Base-by-base conservation (phyloP, 2,329 filamentous ascomycete genomes). In the Aspergillus fumigatus region DNA sequence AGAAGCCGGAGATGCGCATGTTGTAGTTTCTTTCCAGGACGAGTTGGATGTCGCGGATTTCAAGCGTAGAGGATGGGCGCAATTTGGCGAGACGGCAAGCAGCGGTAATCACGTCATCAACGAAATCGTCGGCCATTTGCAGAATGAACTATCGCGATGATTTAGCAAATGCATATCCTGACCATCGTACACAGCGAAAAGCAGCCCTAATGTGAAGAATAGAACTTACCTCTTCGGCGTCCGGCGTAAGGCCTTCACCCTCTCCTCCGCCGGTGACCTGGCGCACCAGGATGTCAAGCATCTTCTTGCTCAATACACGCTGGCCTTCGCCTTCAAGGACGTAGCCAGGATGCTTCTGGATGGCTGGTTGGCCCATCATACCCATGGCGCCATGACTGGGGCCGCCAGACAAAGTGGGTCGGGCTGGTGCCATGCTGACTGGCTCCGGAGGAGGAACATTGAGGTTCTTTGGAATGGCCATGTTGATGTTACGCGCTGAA, bases 271-370 rank as follows among this genome's bases (percentile, higher is more conserved):
- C 92, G 38, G 91, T 96, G 57, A 97, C 92, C 75, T 97, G 93
- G 51, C 92, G 86, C 8, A 97, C 92, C 40, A 99, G 82, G 71
- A 97, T 93, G 69, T 99, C 92, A 43, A 99, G 82, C 77, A 96
- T 97, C 78, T 96, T 95, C 84, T 97, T 97, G 77, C 89, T 95
- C n/a, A 99, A 80, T 1, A 99, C 89, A 47, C 92, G 88, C 67
- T 97, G 92, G 26, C 91, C 92, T 70, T 96, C 92, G 29, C 90
- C 90, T 71, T 97, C 93, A 57, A 97, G 86, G 55, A 90, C 89
- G 73, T 90, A 96, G 0, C 87, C 85, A 0, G 92, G 90, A 48
- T 90, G 85, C 69, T 92, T 92, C 54, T 87, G 80, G 59, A 97
- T 83, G 2, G 90, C 90, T 0, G 94, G 92, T 68, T 96, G 92